phyloP scores from a whole-genome alignment of 108 stramenopile genomes.

The Hondaea fermentalgiana region DNA sequence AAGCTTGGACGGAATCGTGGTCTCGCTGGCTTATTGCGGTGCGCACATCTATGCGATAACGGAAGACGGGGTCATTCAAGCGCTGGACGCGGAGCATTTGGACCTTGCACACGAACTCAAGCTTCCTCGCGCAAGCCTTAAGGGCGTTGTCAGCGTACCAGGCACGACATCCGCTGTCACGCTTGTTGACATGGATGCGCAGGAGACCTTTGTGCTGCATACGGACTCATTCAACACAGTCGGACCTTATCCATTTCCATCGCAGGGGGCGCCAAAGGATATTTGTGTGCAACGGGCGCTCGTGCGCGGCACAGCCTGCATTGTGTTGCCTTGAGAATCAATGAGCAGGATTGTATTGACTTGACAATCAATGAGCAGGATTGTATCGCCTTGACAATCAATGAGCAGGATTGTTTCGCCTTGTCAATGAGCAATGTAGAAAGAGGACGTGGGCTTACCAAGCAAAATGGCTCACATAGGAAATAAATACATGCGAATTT shows the following conservation, averaged over 20 bases:
- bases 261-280: background rate
- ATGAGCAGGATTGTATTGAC: background rate
- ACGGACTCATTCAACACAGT: background rate
- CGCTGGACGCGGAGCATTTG: background rate
- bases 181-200: background rate
- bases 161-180: background rate
- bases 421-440: no score
- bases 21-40: background rate
- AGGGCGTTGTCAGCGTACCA: background rate
- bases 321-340: background rate
- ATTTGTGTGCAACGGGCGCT: background rate
- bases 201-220: background rate
- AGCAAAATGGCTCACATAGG: no score
- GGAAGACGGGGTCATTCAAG: background rate
- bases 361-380: background rate
- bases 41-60: background rate
- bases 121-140: background rate
- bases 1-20: background rate
- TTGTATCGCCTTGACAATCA: background rate
- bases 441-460: no score
- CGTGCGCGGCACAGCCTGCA: background rate
- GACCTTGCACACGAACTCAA: background rate
- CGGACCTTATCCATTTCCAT: background rate
- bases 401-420: no score
- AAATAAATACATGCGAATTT: no score